Base-by-base conservation (phyloP, 2,329 filamentous ascomycete species). In the Colletotrichum tamarilloi region DNA sequence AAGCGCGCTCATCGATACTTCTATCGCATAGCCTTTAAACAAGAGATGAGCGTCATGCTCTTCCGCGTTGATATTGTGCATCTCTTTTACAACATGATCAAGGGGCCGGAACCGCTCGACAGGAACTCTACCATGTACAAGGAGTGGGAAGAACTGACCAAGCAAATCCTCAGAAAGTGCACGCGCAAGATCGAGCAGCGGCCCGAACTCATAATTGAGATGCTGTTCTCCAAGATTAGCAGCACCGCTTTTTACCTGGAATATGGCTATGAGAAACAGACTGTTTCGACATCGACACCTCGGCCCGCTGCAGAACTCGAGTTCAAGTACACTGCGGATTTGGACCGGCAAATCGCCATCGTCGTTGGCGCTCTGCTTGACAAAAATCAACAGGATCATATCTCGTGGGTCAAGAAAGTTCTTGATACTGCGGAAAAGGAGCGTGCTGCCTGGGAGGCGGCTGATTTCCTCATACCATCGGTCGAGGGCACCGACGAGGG, bases 1-100 rank as follows among this genome's bases (percentile, higher is more conserved):
- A 98, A 98, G 84, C 92, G 97, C 6, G 93, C 93, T 14, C 97
- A 98, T 83, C 93, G 97, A 7, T 99, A 96, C 82, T 95, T 99
- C 79, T 97, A 98, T 79, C 92, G 96, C 0, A 88, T 97, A 12
- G 95, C 95, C 0, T 98, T 98, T 86, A 99, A 98, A 84, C 94
- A 97, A 82, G 94, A 98, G 59, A 92, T 97, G 85, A 92, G 92
- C 69, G 92, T 98, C 26, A 90, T 98, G 84, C 87, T 99, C 1
- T 98, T 95, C 83, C 91, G 96, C 11, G 90, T 98, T 5, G 97
- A 98, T 80, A 97, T 98, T 46, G 91, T 99, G 59, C 91, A 94
- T 56, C 87, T 98, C 1, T 92, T 99, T 62, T 92, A 98, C 80
- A 93, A 91, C 79, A 95, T 99, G 91, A 93, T 98, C 82, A 97